Percentiles rank a stretch among this genome's conserved stretches.
These are phyloP conservation scores for Colletotrichum cuscutae DNA, from an alignment of 2,329 filamentous ascomycete genomes.

Conservation along the genomic window DNA sequence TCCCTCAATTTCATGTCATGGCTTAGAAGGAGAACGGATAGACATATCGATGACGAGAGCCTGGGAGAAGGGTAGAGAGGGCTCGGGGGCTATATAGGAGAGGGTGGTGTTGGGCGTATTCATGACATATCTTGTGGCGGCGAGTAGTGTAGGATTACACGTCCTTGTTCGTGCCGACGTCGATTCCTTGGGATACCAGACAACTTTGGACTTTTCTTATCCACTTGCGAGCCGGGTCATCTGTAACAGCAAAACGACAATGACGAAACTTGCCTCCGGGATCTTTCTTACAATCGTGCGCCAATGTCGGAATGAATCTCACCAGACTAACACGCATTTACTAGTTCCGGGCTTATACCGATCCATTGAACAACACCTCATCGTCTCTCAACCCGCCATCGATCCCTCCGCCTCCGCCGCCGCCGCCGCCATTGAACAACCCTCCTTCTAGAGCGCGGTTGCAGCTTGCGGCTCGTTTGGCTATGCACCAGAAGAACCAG, in stretches of 20 bases:
- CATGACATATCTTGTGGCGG: slow-evolving; percentile 18
- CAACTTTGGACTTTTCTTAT: slow-evolving; percentile 32
- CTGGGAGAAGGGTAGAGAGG: background rate
- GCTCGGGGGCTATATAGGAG: background rate
- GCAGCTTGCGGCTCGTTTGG: slow-evolving; percentile 88
- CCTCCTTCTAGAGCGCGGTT: slow-evolving; percentile 87
- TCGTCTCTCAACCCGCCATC: slow-evolving; percentile 66
- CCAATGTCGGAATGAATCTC: background rate
- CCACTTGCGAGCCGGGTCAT: slow-evolving; percentile 3
- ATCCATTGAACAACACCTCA: slow-evolving; percentile 60
- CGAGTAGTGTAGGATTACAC: slow-evolving; percentile 34
- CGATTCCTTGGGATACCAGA: slow-evolving; percentile 33
- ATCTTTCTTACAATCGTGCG: background rate
- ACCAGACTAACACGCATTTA: slow-evolving; percentile 27
- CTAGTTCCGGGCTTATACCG: slow-evolving; percentile 70
- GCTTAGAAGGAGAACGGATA: slow-evolving; percentile 27
- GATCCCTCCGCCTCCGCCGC: slow-evolving; percentile 68
- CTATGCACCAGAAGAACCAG: slow-evolving; percentile 76
- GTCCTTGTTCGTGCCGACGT: slow-evolving; percentile 25
- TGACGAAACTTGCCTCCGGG: slow-evolving; percentile 26
- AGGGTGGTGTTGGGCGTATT: slow-evolving; percentile 14
- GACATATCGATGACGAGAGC: slow-evolving; percentile 4
- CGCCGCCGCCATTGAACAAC: slow-evolving; percentile 85
- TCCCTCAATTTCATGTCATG: slow-evolving; percentile 12
- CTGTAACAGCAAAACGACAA: slow-evolving; percentile 13